Evolutionary conservation across 352 stramenopile genomes (phyloP), one percentile per base, ranked within the genome.

Genomic region (Chrysophaeum taylorii): DNA sequence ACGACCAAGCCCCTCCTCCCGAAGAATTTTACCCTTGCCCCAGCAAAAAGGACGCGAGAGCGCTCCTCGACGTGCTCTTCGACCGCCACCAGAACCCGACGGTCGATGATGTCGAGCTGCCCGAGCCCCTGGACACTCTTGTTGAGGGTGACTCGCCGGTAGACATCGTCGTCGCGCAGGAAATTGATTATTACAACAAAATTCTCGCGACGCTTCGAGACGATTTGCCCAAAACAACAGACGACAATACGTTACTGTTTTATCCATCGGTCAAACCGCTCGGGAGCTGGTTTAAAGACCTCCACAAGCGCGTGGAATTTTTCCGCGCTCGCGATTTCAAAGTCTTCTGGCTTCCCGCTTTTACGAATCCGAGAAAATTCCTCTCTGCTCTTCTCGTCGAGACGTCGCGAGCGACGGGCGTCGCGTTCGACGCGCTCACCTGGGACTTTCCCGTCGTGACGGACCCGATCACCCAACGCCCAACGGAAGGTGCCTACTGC

Each of bases 281-380:
- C 0, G 89, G 87, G 2, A 70, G 86, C 0, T 98, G 93, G 92
- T 92, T 93, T 27, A 78, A 87, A 16, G 92, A 98, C 67, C 78
- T 98, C 0, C 90, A 91, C 71, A 68, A 33, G 7, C 5, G 18
- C 9, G 15, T 25, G 21, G 18, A 33, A 33, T 25, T 21, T 60
- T 31, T 60, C 48, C 48, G 18, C 18, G 33, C 25, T 15, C 18
- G 5, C 15, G 48, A 33, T 18, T 60, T 45, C 12, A 18, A 21
- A 45, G n/a, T n/a, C 14, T 96, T 97, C 70, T 98, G 93, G 92
- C 85, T 98, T 7, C 84, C 88, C 1, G 92, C 90, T 1, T 96
- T 98, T 70, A 98, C 92, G 14, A 98, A 98, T 71, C 92, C 92
- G 25, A 97, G 91, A 33, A 89, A 89, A 2, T 97, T 98, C 64